Evolutionary conservation across 108 stramenopile species (phyloP), one percentile per base, ranked within the genome.

Genomic region (Conticribra weissflogii): DNA sequence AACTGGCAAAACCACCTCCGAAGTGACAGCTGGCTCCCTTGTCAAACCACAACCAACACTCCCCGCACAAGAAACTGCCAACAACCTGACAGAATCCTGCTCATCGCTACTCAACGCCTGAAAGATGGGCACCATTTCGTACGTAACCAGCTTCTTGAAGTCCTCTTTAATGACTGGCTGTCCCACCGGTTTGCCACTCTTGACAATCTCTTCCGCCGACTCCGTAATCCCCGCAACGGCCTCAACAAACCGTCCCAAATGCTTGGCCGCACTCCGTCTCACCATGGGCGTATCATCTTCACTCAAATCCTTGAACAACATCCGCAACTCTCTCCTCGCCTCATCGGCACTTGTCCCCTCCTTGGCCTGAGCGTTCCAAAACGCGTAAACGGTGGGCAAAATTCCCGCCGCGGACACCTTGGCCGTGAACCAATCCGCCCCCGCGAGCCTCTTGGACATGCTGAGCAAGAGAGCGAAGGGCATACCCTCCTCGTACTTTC

Each of bases 221-320:
- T 81, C 57, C 1, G 51, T 58, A 57, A 91, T 55, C 2, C 76
- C 70, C 7, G 74, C 80, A 24, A 83, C 78, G 21, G 73, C 74
- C 69, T 75, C 70, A 24, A 82, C 72, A 30, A 93, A 81, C 12
- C 60, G 49, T 18, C 88, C 96, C 63, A 98, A 79, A 78, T 92
- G 75, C 23, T 76, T 71, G 28, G 92, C 86, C 21, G 97, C 98
- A 9, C 76, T 88, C 27, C 97, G 75, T 54, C 97, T 81, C 7
- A 99, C 98, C 97, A 97, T 98, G 65, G 98, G 98, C 9, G 98
- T 97, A 71, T 96, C 96, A 76, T 99, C 98, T 61, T 74, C 66
- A 54, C 86, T 87, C 27, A 96, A 69, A 57, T 88, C 89, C 72
- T 86, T 89, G 72, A 83, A 92, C 21, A 93, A 63, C 30, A 63